A percentile compares a stretch with the other conserved stretches of the same genome.
Evolutionary conservation across 495 filamentous ascomycete genomes (phyloP).

Genomic region (Podospora appendiculata): DNA sequence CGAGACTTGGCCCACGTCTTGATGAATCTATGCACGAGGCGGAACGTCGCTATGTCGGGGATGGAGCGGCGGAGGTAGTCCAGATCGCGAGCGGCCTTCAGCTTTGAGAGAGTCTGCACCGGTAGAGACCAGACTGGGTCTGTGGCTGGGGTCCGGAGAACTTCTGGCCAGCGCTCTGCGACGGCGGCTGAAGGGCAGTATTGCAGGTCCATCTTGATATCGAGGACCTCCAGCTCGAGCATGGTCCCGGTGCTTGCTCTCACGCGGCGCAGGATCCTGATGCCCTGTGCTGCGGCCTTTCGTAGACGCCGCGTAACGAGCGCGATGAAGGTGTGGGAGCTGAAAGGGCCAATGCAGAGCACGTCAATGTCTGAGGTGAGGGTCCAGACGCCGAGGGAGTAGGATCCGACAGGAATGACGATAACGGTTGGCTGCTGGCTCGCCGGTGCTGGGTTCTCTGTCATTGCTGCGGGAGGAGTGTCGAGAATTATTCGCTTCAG

Average conservation of each 20-base stretch:
- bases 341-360: conserved; percentile 49
- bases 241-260: conserved; percentile 44
- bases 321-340: conserved; percentile 46
- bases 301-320: conserved; percentile 43
- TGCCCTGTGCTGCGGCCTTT: conserved; percentile 24
- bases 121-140: conserved; percentile 43
- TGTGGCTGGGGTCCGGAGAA: conserved; percentile 21
- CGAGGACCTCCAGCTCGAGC: conserved; percentile 43
- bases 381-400: conserved; percentile 50
- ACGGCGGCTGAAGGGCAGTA: conserved; percentile 48
- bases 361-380: conserved; percentile 49
- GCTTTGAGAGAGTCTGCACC: conserved; percentile 37
- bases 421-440: conserved; percentile 29
- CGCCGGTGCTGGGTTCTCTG: conserved; percentile 7
- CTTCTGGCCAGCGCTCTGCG: conserved; percentile 32
- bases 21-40: conserved; percentile 42
- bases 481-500: conserved; percentile 33
- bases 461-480: conserved; percentile 1
- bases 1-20: conserved; percentile 46
- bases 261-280: conserved; percentile 45
- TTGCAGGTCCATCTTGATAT: conserved; percentile 49
- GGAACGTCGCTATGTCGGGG: conserved; percentile 44
- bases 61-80: conserved; percentile 44
- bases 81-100: conserved; percentile 50
- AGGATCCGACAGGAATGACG: conserved; percentile 51